Evolutionary conservation across 2,329 filamentous ascomycete species (phyloP).

Genomic region (Diaporthe australafricana): DNA sequence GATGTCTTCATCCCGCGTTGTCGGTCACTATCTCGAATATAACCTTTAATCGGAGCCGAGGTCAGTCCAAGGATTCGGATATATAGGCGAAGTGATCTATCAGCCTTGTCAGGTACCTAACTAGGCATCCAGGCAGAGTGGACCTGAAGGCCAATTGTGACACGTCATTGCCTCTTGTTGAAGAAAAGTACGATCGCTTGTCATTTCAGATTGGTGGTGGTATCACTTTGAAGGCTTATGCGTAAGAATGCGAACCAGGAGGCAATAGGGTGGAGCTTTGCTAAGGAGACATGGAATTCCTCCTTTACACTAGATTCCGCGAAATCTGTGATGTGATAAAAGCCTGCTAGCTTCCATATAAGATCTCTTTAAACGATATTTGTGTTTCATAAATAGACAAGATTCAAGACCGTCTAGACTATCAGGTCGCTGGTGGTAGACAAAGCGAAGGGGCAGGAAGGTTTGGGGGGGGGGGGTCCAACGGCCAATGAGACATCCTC

Average conservation of each 20-base stretch:
- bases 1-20: not conserved
- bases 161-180: not conserved
- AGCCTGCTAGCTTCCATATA: not conserved
- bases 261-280: conserved; percentile 13
- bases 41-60: not conserved
- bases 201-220: conserved; percentile 9
- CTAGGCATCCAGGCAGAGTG: not conserved
- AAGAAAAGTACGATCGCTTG: not conserved
- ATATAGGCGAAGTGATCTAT: not conserved
- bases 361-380: not conserved
- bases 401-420: no score
- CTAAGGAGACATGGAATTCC: not conserved
- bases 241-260: conserved; percentile 1
- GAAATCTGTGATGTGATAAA: not conserved
- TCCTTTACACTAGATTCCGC: not conserved
- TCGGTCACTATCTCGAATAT: not conserved
- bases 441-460: not conserved
- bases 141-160: not conserved
- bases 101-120: not conserved
- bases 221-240: not conserved
- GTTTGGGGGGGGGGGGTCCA: not conserved
- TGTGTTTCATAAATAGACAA: not conserved
- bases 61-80: not conserved
- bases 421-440: not conserved
- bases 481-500: conserved; percentile 17